These are phyloP conservation scores for Plasmodium gonderi DNA, from an alignment of 169 alveolate genomes.

Conservation along the genomic window DNA sequence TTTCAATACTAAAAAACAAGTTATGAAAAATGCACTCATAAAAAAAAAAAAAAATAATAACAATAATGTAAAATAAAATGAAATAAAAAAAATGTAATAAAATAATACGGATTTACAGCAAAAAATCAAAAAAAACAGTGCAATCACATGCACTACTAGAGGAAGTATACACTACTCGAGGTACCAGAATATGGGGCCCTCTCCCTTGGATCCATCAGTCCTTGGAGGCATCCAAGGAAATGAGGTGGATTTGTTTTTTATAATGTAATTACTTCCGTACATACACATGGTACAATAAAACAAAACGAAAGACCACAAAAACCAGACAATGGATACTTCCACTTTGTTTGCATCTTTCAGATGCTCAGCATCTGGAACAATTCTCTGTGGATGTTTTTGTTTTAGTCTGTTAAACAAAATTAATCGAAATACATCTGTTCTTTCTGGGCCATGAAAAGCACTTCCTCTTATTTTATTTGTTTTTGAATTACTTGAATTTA, in stretches of 20 bases:
- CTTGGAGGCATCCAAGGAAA: constrained; percentile 90
- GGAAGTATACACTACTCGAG: constrained; percentile 66
- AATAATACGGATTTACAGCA: neutral
- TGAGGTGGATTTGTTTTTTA: constrained; percentile 81
- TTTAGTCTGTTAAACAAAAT: constrained; percentile 89
- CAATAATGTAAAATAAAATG: neutral
- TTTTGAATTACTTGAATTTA: constrained; percentile 72
- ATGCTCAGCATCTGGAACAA: constrained; percentile 85
- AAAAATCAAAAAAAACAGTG: neutral
- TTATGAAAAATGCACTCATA: neutral
- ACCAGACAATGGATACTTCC: constrained; percentile 85
- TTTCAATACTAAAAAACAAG: neutral
- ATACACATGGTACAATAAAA: constrained; percentile 77
- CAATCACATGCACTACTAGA: neutral
- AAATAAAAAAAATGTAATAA: neutral
- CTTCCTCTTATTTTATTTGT: constrained; percentile 86
- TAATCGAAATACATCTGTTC: constrained; percentile 86
- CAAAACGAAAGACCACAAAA: constrained; percentile 80
- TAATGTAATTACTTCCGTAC: constrained; percentile 80
- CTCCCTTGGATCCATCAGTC: constrained; percentile 86
- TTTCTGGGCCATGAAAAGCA: constrained; percentile 92
- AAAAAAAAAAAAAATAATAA: neutral
- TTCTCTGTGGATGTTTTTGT: constrained; percentile 88
- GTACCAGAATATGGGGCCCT: constrained; percentile 85
- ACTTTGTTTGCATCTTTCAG: constrained; percentile 84